Percentiles rank a stretch among this genome's conserved stretches.
Evolutionary conservation across 495 filamentous ascomycete genomes (phyloP).

Genomic region (Talaromyces borbonicus): DNA sequence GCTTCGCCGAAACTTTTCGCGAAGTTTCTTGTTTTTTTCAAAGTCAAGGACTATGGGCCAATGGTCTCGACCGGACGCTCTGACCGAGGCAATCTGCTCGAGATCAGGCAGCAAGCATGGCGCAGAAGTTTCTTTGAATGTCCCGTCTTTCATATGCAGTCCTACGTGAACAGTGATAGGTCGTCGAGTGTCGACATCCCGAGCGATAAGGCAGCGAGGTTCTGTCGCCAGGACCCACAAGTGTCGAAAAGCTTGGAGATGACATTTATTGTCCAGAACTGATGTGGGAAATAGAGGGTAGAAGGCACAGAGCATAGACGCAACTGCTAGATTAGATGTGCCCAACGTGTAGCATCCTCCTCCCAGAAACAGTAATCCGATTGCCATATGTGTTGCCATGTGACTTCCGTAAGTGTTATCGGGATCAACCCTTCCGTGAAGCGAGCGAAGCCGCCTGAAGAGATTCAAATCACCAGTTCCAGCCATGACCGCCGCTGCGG

Average conservation of each 20-base stretch:
- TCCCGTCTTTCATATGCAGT: constrained; percentile 42
- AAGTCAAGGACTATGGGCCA: constrained; percentile 85
- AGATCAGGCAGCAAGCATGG: constrained; percentile 84
- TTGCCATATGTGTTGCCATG: constrained; percentile 82
- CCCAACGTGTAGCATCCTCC: constrained; percentile 87
- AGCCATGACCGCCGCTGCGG: constrained; percentile 84
- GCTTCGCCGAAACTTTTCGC: constrained; percentile 55
- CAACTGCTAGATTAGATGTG: constrained; percentile 78
- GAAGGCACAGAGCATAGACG: constrained; percentile 79
- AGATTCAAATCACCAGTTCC: constrained; percentile 83
- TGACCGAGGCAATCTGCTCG: constrained; percentile 52
- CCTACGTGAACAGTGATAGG: constrained; percentile 65
- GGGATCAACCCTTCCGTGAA: constrained; percentile 78
- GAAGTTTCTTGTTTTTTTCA: constrained; percentile 46
- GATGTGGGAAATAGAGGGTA: constrained; percentile 86
- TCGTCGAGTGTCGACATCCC: constrained; percentile 72
- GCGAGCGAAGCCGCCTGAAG: constrained; percentile 77
- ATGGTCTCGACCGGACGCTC: constrained; percentile 60
- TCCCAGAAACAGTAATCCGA: constrained; percentile 84
- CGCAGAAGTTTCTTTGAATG: constrained; percentile 35
- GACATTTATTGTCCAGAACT: constrained; percentile 85
- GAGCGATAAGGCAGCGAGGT: constrained; percentile 73
- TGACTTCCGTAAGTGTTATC: constrained; percentile 90
- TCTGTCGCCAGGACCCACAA: constrained; percentile 95
- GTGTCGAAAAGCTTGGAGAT: constrained; percentile 94